phyloP scores from a whole-genome alignment of 2,329 filamentous ascomycete genomes.

The Fusarium caatingaense region DNA sequence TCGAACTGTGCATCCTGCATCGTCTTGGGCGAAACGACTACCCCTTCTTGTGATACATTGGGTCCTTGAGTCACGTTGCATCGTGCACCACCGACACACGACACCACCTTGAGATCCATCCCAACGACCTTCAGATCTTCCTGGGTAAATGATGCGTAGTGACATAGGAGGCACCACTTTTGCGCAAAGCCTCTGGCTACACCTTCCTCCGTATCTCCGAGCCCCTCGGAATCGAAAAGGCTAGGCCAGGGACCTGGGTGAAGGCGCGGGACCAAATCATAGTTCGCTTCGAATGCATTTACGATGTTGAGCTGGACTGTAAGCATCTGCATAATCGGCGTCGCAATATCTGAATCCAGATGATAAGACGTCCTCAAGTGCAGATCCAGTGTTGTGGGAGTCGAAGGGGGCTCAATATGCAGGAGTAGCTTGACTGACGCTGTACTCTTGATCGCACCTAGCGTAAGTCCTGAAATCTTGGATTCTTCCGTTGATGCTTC shows the following conservation, averaged over 20 bases:
- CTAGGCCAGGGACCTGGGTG: constrained; percentile 87
- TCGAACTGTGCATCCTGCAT: constrained; percentile 79
- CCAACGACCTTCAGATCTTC: constrained; percentile 74
- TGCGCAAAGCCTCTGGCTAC: constrained; percentile 74
- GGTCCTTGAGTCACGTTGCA: constrained; percentile 62
- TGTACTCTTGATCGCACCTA: constrained; percentile 62
- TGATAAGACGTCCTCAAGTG: constrained; percentile 81
- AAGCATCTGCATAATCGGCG: constrained; percentile 80
- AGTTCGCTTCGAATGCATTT: constrained; percentile 90
- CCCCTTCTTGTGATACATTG: constrained; percentile 55
- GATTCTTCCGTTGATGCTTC: constrained; percentile 56
- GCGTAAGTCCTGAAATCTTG: constrained; percentile 54
- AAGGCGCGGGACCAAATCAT: constrained; percentile 83
- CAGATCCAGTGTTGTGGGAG: constrained; percentile 71
- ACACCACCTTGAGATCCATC: constrained; percentile 70
- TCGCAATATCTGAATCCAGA: constrained; percentile 81
- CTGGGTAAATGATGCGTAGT: constrained; percentile 80
- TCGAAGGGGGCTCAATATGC: constrained; percentile 61
- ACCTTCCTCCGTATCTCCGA: constrained; percentile 52
- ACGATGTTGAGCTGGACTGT: constrained; percentile 78
- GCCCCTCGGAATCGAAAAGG: constrained; percentile 75
- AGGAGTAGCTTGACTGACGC: constrained; percentile 59
- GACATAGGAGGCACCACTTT: constrained; percentile 81
- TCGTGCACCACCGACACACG: constrained; percentile 70
- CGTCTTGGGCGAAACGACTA: constrained; percentile 71